phyloP scores from a whole-genome alignment of 306 rosid genomes.

The Pachyrhizus erosus region DNA sequence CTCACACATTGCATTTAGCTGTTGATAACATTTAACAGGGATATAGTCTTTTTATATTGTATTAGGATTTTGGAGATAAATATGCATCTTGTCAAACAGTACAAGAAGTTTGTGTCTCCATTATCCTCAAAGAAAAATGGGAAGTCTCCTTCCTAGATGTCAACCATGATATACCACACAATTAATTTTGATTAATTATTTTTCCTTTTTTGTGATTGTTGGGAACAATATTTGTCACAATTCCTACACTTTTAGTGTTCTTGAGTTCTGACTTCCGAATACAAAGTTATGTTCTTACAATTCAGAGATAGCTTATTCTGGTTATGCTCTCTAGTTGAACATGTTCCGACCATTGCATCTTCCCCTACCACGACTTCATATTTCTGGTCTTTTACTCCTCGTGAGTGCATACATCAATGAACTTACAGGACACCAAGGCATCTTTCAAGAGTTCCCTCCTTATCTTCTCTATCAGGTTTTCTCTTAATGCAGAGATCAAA shows the following conservation, averaged over 20 bases:
- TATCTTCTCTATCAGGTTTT: constrained; percentile 26
- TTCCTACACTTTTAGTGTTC: constrained; percentile 11
- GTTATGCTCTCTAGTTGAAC: constrained; percentile 46
- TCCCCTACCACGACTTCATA: constrained; percentile 29
- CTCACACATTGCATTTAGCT: not conserved
- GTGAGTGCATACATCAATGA: constrained; percentile 40
- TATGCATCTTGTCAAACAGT: not conserved
- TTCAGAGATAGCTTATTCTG: constrained; percentile 61
- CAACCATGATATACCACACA: not conserved
- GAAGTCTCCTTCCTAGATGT: not conserved
- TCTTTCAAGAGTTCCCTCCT: constrained; percentile 28
- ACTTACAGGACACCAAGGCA: constrained; percentile 39
- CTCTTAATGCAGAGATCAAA: constrained; percentile 38
- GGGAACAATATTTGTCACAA: not conserved
- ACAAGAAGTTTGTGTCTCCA: constrained; percentile 1
- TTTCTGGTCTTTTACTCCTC: constrained; percentile 35
- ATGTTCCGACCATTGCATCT: constrained; percentile 47
- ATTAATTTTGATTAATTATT: not conserved
- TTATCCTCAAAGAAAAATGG: not conserved
- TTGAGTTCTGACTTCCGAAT: not conserved
- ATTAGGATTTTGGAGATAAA: constrained; percentile 14
- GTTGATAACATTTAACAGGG: not conserved
- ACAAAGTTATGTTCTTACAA: constrained; percentile 22
- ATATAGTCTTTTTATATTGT: not conserved
- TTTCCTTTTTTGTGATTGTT: not conserved